Conservation (phyloP, 768 basidiomycete species). For the Tephrocybe sp. region DNA sequence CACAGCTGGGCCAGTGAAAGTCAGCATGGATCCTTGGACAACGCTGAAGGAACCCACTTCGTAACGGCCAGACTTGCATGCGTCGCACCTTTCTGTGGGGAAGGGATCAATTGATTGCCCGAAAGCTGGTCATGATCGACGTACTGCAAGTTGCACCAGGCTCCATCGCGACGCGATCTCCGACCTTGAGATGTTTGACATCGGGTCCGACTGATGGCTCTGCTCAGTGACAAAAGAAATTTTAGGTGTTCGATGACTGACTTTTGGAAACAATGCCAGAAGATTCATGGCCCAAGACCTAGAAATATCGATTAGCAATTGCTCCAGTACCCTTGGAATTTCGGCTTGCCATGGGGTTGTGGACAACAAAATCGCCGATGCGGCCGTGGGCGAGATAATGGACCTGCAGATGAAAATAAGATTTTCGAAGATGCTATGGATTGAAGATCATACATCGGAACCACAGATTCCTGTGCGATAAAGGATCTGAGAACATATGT, state of each 20-base stretch:
- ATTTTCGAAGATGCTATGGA: constrained; percentile 11
- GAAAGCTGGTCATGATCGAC: constrained; percentile 17
- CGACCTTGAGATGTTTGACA: constrained; percentile 75
- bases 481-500: constrained; percentile 6
- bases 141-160: constrained; percentile 82
- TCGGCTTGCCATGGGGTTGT: constrained; percentile 68
- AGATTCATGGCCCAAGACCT: constrained; percentile 96
- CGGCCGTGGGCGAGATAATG: constrained; percentile 80
- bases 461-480: constrained; percentile 76
- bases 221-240: background rate
- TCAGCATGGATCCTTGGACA: background rate
- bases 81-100: constrained; percentile 58
- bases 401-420: constrained; percentile 43
- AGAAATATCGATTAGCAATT: constrained; percentile 54
- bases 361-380: constrained; percentile 79
- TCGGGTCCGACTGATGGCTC: constrained; percentile 62
- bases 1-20: constrained; percentile 61
- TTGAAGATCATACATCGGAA: constrained; percentile 61
- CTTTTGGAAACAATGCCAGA: constrained; percentile 76
- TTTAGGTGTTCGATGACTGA: constrained; percentile 21
- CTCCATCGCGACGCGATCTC: constrained; percentile 90
- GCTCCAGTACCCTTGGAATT: background rate
- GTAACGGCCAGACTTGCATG: constrained; percentile 83
- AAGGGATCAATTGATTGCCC: constrained; percentile 2
- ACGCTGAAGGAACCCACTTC: constrained; percentile 47